Evolutionary conservation across 306 rosid species (phyloP).

Genomic region (Heteromeles arbutifolia): DNA sequence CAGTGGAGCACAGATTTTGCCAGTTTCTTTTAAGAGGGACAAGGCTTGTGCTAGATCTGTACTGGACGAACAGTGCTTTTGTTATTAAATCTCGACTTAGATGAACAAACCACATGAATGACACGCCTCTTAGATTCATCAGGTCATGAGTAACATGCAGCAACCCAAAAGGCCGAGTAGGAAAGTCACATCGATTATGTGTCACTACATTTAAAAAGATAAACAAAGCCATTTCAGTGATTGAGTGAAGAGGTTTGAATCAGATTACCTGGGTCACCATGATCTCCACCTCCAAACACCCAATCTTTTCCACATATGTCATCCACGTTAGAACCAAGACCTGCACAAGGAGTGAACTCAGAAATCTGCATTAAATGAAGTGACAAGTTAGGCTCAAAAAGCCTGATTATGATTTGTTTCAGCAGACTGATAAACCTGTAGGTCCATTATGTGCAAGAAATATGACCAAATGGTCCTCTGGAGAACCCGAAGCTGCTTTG

Average conservation of each 20-base stretch:
- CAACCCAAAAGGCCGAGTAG: neutral
- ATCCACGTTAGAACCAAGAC: constrained; percentile 75
- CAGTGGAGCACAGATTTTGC: constrained; percentile 37
- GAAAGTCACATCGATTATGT: neutral
- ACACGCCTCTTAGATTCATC: neutral
- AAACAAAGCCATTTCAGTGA: neutral
- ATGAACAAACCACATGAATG: neutral
- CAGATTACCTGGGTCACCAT: constrained; percentile 79
- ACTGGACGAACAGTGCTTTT: neutral
- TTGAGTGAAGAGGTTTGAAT: neutral
- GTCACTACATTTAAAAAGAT: neutral
- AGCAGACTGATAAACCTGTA: constrained; percentile 39
- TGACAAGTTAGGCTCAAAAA: neutral
- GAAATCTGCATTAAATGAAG: constrained; percentile 10
- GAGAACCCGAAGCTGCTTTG: constrained; percentile 54
- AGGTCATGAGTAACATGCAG: neutral
- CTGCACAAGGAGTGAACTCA: constrained; percentile 33
- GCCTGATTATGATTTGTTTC: constrained; percentile 1
- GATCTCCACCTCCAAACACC: constrained; percentile 61
- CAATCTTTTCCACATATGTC: constrained; percentile 97
- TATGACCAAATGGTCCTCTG: constrained; percentile 54
- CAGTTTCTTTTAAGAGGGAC: constrained; percentile 49
- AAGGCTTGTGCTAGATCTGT: constrained; percentile 60
- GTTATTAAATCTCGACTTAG: constrained; percentile 6
- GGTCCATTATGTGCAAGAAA: constrained; percentile 92